These are phyloP conservation scores for Salix exigua DNA, from an alignment of 345 rosid species.

Conservation along the genomic window DNA sequence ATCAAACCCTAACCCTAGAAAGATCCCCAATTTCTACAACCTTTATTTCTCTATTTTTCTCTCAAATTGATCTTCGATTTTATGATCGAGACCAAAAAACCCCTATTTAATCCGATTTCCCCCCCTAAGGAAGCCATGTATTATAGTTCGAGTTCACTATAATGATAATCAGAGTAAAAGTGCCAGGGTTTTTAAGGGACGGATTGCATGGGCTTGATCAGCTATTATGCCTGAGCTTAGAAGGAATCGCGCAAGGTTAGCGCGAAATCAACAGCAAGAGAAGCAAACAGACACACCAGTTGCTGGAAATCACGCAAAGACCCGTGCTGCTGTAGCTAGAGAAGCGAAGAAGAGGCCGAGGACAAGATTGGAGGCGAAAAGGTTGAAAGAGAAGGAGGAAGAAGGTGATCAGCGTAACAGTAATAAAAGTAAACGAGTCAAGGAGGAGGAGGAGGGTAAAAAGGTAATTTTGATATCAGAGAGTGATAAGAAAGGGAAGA, in stretches of 20 bases:
- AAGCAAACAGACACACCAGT: conserved; percentile 6
- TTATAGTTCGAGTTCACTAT: conserved; percentile 9
- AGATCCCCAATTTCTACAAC: background rate
- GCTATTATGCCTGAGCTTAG: conserved; percentile 38
- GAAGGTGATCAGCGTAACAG: conserved; percentile 26
- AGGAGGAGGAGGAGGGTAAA: background rate
- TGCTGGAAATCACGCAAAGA: conserved; percentile 25
- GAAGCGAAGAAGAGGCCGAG: conserved; percentile 35
- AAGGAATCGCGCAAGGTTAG: conserved; percentile 64
- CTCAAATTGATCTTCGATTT: background rate
- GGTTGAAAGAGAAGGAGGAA: conserved; percentile 33
- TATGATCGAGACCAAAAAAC: background rate
- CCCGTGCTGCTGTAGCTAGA: conserved; percentile 38
- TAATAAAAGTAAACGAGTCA: background rate
- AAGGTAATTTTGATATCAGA: conserved; percentile 4
- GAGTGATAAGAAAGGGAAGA: conserved; percentile 1
- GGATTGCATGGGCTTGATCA: conserved; percentile 15
- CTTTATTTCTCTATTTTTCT: background rate
- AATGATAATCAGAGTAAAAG: conserved; percentile 8
- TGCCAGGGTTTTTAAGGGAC: conserved; percentile 3
- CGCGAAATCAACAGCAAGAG: conserved; percentile 18
- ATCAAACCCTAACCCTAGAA: conserved; percentile 4
- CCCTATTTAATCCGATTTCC: background rate
- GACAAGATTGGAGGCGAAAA: conserved; percentile 51
- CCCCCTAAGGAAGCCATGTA: background rate